These are phyloP conservation scores for Pueraria montana DNA, from an alignment of 306 rosid species.

Conservation along the genomic window DNA sequence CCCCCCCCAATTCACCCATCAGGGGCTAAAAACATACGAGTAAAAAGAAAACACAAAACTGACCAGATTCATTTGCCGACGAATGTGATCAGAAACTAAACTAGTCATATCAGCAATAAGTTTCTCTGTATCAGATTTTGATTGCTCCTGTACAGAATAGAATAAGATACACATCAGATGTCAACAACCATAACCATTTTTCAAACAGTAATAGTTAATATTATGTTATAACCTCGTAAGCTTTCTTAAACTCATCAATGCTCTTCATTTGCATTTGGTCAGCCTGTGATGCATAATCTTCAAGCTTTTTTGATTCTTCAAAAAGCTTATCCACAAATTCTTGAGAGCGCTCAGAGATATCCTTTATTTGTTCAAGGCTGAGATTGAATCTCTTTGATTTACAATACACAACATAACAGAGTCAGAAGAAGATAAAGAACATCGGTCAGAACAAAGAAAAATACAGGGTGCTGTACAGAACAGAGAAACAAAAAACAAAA, in stretches of 20 bases:
- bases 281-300: constrained; percentile 60
- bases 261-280: constrained; percentile 67
- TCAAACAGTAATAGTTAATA: background rate
- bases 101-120: constrained; percentile 85
- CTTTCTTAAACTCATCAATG: constrained; percentile 84
- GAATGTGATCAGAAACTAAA: constrained; percentile 74
- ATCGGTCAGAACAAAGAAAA: constrained; percentile 9
- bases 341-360: constrained; percentile 74
- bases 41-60: constrained; percentile 36
- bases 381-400: constrained; percentile 66
- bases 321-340: constrained; percentile 72
- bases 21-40: background rate
- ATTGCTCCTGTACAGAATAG: constrained; percentile 74
- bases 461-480: background rate
- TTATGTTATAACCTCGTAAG: constrained; percentile 68
- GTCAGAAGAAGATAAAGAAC: constrained; percentile 7
- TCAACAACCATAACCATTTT: background rate
- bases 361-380: constrained; percentile 70
- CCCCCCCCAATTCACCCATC: background rate
- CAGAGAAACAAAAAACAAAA: background rate
- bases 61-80: constrained; percentile 87
- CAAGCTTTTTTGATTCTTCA: constrained; percentile 75
- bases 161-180: constrained; percentile 47
- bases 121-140: constrained; percentile 85
- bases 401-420: constrained; percentile 43